Evolutionary conservation across 2,329 filamentous ascomycete species (phyloP).

Genomic region (Xylariales sp.): DNA sequence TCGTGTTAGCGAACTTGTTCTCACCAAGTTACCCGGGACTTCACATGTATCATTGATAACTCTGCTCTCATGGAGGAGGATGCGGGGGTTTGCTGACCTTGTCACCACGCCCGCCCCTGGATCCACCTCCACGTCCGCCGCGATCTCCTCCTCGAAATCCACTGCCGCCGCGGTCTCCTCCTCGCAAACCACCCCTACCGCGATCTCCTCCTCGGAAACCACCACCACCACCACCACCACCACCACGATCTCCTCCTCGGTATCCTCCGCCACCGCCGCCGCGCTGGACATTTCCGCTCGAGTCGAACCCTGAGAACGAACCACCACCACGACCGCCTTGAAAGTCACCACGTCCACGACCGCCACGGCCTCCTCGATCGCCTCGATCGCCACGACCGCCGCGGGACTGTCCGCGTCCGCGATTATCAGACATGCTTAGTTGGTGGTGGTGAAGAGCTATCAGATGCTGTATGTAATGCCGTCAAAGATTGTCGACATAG

Average conservation of each 20-base stretch:
- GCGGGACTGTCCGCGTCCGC: slow-evolving; percentile 5
- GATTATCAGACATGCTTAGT: too few relatives aligned
- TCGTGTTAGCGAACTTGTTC: too few relatives aligned
- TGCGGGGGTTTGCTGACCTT: background rate
- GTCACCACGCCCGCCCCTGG: slow-evolving; percentile 17
- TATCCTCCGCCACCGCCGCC: slow-evolving; percentile 4
- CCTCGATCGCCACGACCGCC: slow-evolving; percentile 6
- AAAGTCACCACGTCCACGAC: slow-evolving; percentile 4
- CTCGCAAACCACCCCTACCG: slow-evolving; percentile 5
- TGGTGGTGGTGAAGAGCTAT: too few relatives aligned
- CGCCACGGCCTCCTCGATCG: too few relatives aligned
- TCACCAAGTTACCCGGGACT: too few relatives aligned
- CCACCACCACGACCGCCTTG: slow-evolving; percentile 5
- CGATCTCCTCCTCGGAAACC: slow-evolving; percentile 7
- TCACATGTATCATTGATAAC: too few relatives aligned
- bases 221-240: too few relatives aligned
- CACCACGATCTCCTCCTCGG: slow-evolving; percentile 8
- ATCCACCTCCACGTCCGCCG: slow-evolving; percentile 15
- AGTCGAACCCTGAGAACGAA: too few relatives aligned
- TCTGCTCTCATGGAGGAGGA: too few relatives aligned
- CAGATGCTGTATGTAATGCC: too few relatives aligned
- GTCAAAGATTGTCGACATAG: too few relatives aligned
- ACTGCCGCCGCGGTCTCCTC: slow-evolving; percentile 8
- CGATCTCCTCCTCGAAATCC: slow-evolving; percentile 7
- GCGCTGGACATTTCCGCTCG: background rate